A percentile compares a stretch with the other conserved stretches of the same genome.
phyloP scores from a whole-genome alignment of 2,329 filamentous ascomycete genomes.

The Botrytis galanthina region DNA sequence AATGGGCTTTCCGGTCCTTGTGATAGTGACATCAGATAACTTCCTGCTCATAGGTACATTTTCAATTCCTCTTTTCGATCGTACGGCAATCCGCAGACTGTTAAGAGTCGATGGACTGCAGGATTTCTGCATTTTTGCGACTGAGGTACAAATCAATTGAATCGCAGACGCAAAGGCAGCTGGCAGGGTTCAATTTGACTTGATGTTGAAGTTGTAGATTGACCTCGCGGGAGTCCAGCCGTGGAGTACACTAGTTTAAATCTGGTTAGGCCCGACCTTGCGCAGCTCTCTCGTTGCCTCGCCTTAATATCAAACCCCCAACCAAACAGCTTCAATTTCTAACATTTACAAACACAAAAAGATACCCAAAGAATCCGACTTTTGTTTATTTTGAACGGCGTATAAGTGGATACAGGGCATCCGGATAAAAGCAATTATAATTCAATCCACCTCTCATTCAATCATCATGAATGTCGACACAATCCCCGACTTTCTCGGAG shows the following conservation, averaged over 20 bases:
- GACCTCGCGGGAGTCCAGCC: slow-evolving; percentile 20
- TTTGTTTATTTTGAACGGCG: not conserved
- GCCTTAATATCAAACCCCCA: slow-evolving; percentile 21
- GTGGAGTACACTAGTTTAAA: slow-evolving; percentile 11
- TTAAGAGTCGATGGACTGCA: slow-evolving; percentile 49
- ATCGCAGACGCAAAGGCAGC: slow-evolving; percentile 18
- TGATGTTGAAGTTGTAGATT: slow-evolving; percentile 23
- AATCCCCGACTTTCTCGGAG: slow-evolving; percentile 87
- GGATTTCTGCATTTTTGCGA: slow-evolving; percentile 41
- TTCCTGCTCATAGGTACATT: slow-evolving; percentile 50
- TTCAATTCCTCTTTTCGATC: slow-evolving; percentile 45
- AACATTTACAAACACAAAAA: slow-evolving; percentile 13
- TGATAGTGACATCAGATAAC: slow-evolving; percentile 84
- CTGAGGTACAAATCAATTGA: slow-evolving; percentile 31
- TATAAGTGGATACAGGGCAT: not conserved
- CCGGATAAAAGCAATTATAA: not conserved
- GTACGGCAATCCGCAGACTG: slow-evolving; percentile 55
- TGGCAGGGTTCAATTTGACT: slow-evolving; percentile 23
- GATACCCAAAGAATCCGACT: slow-evolving; percentile 8
- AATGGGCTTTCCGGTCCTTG: slow-evolving; percentile 93
- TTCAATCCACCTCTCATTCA: slow-evolving; percentile 14
- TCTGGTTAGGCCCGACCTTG: slow-evolving; percentile 18
- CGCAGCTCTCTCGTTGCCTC: slow-evolving; percentile 22
- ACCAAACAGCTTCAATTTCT: slow-evolving; percentile 12
- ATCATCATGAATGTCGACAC: slow-evolving; percentile 75